Conservation (phyloP, 352 stramenopile species). For the Globisporangium cylindrosporum region DNA sequence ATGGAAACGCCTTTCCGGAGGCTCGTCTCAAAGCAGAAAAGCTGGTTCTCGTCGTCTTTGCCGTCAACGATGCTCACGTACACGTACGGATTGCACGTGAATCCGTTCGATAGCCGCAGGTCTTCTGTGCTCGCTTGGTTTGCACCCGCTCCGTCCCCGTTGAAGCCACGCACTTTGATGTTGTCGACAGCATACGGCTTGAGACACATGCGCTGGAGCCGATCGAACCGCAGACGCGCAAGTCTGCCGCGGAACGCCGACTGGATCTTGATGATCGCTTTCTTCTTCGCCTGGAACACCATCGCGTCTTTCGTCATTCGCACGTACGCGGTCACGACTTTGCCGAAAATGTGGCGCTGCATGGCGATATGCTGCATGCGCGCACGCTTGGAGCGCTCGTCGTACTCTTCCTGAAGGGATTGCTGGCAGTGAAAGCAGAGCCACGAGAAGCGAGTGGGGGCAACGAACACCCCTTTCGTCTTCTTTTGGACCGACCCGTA, state of each 20-base stretch:
- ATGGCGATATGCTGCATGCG: constrained; percentile 38
- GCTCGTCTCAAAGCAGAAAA: constrained; percentile 71
- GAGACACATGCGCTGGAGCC: constrained; percentile 47
- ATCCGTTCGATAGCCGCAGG: constrained; percentile 60
- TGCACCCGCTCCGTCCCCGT: background rate
- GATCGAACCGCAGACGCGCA: constrained; percentile 46
- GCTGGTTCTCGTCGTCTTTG: constrained; percentile 56
- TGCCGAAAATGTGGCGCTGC: constrained; percentile 49
- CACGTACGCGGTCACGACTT: constrained; percentile 59
- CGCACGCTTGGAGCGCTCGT: constrained; percentile 37
- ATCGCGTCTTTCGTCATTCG: constrained; percentile 62
- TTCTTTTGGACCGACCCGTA: constrained; percentile 36
- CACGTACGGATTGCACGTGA: constrained; percentile 72
- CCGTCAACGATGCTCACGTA: constrained; percentile 70
- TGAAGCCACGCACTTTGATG: constrained; percentile 28
- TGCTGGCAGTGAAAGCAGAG: constrained; percentile 50
- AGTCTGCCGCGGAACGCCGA: constrained; percentile 43
- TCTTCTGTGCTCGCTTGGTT: constrained; percentile 26
- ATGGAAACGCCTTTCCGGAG: constrained; percentile 29
- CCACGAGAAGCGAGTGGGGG: constrained; percentile 55
- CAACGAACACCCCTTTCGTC: constrained; percentile 52
- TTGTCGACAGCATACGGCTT: constrained; percentile 55
- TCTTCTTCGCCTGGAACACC: constrained; percentile 57
- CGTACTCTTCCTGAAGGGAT: constrained; percentile 54
- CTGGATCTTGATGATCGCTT: constrained; percentile 55